Conservation (phyloP, 2,329 filamentous ascomycete species). For the Blastomyces emzantsi region DNA sequence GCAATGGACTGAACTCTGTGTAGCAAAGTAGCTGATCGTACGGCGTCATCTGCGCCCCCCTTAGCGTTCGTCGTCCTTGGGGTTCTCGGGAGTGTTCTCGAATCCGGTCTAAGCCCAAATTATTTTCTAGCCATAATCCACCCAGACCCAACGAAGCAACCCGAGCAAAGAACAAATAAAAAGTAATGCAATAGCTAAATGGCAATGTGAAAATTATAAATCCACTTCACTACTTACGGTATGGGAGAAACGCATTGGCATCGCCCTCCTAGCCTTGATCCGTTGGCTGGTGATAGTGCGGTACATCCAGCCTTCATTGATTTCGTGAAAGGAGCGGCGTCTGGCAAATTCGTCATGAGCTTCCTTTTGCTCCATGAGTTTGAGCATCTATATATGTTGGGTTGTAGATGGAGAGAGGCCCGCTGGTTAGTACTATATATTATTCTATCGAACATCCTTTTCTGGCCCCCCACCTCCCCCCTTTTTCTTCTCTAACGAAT, state of each 20-base stretch:
- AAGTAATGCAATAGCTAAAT: background rate
- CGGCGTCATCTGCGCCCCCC: too few species aligned
- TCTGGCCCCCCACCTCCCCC: too few species aligned
- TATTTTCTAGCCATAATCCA: background rate
- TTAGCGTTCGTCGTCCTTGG: too few species aligned
- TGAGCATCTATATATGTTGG: slow-evolving; percentile 21
- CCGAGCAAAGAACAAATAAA: too few species aligned
- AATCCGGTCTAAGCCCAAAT: background rate
- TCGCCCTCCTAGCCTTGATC: background rate
- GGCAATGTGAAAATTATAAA: background rate
- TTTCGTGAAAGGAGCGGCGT: slow-evolving; percentile 26
- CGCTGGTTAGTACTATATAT: too few species aligned
- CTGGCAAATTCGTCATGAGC: slow-evolving; percentile 26
- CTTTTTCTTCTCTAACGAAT: background rate
- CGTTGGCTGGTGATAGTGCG: slow-evolving; percentile 13
- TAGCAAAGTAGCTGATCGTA: too few species aligned
- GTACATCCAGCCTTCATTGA: slow-evolving; percentile 28
- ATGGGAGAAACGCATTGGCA: background rate
- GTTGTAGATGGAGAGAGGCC: too few species aligned
- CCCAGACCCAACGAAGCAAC: too few species aligned
- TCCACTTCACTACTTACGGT: background rate
- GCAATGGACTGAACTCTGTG: too few species aligned
- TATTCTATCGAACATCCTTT: too few species aligned
- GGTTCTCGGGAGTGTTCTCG: too few species aligned
- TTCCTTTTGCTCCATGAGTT: slow-evolving; percentile 27